Percentiles rank a stretch among this genome's conserved stretches.
These are phyloP conservation scores for Tuber umbilicatum DNA, from an alignment of 495 filamentous ascomycete species.

Conservation along the genomic window DNA sequence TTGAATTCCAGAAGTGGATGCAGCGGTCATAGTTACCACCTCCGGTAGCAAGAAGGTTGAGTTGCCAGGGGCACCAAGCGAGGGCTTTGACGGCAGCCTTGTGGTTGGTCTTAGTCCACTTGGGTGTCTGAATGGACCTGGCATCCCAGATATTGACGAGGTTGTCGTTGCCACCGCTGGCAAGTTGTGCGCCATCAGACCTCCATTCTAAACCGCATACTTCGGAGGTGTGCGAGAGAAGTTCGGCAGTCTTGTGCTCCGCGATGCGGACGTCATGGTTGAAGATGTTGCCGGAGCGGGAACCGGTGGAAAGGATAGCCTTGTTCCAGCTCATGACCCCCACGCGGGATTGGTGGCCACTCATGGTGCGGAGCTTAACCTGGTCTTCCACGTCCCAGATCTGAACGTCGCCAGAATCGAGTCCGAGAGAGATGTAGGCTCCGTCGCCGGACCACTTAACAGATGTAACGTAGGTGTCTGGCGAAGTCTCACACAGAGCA, in stretches of 20 bases:
- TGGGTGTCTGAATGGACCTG: slow-evolving; percentile 80
- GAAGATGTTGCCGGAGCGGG: slow-evolving; percentile 89
- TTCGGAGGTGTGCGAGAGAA: slow-evolving; percentile 91
- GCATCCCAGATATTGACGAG: slow-evolving; percentile 98
- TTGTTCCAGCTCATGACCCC: slow-evolving; percentile 99
- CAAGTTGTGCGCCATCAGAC: slow-evolving; percentile 89
- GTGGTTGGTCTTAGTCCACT: slow-evolving; percentile 99
- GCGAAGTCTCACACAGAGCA: slow-evolving; percentile 72
- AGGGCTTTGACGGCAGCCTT: slow-evolving; percentile 96
- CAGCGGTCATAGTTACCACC: slow-evolving; percentile 93
- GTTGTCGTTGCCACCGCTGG: slow-evolving; percentile 97
- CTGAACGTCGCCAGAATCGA: slow-evolving; percentile 92
- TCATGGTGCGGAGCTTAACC: slow-evolving; percentile 94
- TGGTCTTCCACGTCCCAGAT: slow-evolving; percentile 99
- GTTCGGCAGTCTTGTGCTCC: slow-evolving; percentile 94
- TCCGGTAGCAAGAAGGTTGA: slow-evolving; percentile 91
- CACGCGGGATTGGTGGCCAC: slow-evolving; percentile 91
- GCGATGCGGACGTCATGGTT: slow-evolving; percentile 99
- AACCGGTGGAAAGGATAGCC: slow-evolving; percentile 89
- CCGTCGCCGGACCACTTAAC: slow-evolving; percentile 98
- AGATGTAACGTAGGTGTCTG: slow-evolving; percentile 93
- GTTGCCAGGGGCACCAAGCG: slow-evolving; percentile 98
- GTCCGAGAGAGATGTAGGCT: slow-evolving; percentile 89
- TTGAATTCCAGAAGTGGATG: slow-evolving; percentile 99
- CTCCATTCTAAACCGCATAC: slow-evolving; percentile 98